These are phyloP conservation scores for Penicillium arizonense DNA, from an alignment of 495 filamentous ascomycete genomes.

Conservation along the genomic window DNA sequence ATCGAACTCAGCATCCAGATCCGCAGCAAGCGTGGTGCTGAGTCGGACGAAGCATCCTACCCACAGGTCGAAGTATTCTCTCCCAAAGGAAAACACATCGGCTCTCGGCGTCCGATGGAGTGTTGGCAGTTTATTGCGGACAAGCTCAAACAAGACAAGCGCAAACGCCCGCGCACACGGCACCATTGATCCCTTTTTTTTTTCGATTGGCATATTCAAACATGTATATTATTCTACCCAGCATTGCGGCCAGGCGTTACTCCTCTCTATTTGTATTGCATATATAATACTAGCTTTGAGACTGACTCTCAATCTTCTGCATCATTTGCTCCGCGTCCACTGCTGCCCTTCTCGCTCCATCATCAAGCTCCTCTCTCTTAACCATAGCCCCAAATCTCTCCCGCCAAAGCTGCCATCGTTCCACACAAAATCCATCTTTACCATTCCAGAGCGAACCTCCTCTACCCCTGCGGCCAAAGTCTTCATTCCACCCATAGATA, in stretches of 20 bases:
- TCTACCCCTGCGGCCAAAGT: background rate
- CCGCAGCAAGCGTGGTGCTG: constrained; percentile 46
- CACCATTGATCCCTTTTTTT: constrained; percentile 12
- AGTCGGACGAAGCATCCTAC: constrained; percentile 32
- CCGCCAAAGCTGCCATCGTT: constrained; percentile 16
- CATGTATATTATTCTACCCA: constrained; percentile 2
- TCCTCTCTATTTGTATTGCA: background rate
- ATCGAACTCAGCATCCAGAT: constrained; percentile 84
- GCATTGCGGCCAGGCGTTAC: constrained; percentile 10
- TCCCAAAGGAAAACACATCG: constrained; percentile 77
- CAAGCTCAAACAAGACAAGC: constrained; percentile 34
- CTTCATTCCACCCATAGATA: background rate
- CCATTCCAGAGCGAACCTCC: constrained; percentile 16
- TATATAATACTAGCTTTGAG: background rate
- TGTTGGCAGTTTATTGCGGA: constrained; percentile 55
- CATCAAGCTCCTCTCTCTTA: background rate
- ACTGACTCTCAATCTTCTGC: background rate
- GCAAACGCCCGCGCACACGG: constrained; percentile 23
- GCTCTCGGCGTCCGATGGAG: constrained; percentile 66
- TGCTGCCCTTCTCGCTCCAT: background rate
- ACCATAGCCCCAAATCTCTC: constrained; percentile 10
- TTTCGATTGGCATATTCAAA: background rate
- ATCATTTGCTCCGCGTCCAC: background rate
- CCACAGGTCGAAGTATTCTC: constrained; percentile 82
- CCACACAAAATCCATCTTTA: constrained; percentile 14